Evolutionary conservation across 2,329 filamentous ascomycete species (phyloP).

Genomic region (Sporothrix mexicana): DNA sequence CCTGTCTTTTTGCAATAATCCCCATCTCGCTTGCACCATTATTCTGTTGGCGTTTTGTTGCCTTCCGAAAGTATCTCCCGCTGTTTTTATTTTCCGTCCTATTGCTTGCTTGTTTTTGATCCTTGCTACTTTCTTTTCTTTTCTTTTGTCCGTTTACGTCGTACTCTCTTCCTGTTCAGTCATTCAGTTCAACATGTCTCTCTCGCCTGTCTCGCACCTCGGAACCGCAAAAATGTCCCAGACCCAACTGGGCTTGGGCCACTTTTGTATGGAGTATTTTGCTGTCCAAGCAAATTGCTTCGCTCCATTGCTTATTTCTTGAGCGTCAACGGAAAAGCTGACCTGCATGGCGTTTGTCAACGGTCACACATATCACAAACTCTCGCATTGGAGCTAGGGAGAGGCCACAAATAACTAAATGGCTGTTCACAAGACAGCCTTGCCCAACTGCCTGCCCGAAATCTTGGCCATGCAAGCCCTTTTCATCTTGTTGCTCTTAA

Average conservation of each 20-base stretch:
- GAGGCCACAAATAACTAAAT: neutral
- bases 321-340: neutral
- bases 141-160: neutral
- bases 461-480: neutral
- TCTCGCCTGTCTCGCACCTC: neutral
- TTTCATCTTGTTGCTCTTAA: no score
- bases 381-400: neutral
- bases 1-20: neutral
- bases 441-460: neutral
- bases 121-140: neutral
- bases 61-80: neutral
- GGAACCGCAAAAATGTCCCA: conserved; percentile 11
- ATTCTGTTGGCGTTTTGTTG: neutral
- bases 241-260: neutral
- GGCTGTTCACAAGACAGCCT: conserved; percentile 12
- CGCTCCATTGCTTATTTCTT: neutral
- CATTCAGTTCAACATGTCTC: neutral
- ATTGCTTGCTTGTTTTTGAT: neutral
- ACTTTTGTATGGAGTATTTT: neutral
- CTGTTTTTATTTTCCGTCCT: neutral
- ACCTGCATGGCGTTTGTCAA: neutral
- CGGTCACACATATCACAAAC: neutral
- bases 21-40: neutral
- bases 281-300: neutral
- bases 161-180: neutral